Evolutionary conservation across 2,329 filamentous ascomycete species (phyloP).

Genomic region (Dactylonectria estremocensis): DNA sequence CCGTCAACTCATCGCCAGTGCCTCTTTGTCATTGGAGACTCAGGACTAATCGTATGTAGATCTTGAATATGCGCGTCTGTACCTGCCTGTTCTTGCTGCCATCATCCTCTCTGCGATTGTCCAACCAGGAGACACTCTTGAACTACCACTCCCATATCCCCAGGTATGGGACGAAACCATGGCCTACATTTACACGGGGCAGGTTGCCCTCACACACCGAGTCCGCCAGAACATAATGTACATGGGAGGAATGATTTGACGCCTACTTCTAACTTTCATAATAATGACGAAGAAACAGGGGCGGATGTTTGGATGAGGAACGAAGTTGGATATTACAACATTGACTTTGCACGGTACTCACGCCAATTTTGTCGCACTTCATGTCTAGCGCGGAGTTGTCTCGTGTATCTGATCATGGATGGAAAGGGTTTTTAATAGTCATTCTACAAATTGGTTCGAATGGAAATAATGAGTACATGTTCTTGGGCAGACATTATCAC

Average conservation of each 20-base stretch:
- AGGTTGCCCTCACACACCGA: slow-evolving; percentile 60
- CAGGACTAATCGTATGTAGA: slow-evolving; percentile 42
- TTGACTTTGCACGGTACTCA: neutral
- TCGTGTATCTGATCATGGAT: neutral
- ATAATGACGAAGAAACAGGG: too few relatives aligned
- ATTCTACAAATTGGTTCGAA: neutral
- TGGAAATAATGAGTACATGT: neutral
- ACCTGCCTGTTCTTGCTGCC: slow-evolving; percentile 68
- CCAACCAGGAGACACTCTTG: slow-evolving; percentile 66
- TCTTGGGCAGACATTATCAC: neutral
- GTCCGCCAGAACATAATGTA: slow-evolving; percentile 69
- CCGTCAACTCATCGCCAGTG: neutral
- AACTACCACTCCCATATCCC: slow-evolving; percentile 71
- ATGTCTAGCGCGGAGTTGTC: neutral
- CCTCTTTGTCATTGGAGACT: neutral
- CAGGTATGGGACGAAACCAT: slow-evolving; percentile 70
- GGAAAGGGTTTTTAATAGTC: neutral
- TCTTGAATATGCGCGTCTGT: slow-evolving; percentile 50
- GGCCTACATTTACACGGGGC: slow-evolving; percentile 69
- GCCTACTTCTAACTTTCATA: too few relatives aligned
- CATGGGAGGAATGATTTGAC: slow-evolving; percentile 65
- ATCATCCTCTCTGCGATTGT: slow-evolving; percentile 70
- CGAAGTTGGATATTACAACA: neutral
- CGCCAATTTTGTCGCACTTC: neutral
- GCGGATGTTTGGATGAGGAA: neutral